Evolutionary conservation across 768 basidiomycete genomes (phyloP), one percentile per base, ranked within the genome.

Genomic region (Agrocybe praecox): DNA sequence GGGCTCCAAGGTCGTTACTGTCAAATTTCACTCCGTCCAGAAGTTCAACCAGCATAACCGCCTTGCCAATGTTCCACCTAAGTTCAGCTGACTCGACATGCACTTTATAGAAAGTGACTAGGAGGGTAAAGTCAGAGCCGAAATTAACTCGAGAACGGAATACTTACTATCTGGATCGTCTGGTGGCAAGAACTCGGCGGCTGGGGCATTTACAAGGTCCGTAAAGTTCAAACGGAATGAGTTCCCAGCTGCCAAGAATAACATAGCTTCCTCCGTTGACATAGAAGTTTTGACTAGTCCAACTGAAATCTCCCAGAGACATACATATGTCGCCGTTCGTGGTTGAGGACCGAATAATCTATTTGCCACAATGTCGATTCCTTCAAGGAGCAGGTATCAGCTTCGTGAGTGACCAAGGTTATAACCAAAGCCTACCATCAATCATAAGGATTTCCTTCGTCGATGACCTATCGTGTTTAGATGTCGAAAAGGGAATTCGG

Each of bases 301-400:
- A 17, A 94, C 33, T n/a, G 74, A 74, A 45, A 96, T 82, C 65
- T 96, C 94, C 96, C 96, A 98, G 14, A 97, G 82, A 67, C 96
- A 98, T 6, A 96, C 76, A 65, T 98, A 98, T 1, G 94, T 88
- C 1, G 90, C 73, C 0, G 90, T 91, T 2, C 84, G 82, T 7
- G 96, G 96, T 56, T 87, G 85, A 12, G 92, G 92, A 8, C 96
- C 96, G 66, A 97, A 96, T 11, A 98, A 74, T 22, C 96, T 85
- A 67, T 97, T 84, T 1, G 92, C 88, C 14, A 85, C 84, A 47
- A 98, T 83, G 58, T 92, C 83, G 61, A 96, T 69, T 11, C 90
- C 92, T 90, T 59, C n/a, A 61, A 29, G 26, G 26, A 29, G 9
- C 9, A 5, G 26, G 9, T 29, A 29, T 29, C 26, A 29, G 26